Conservation (phyloP, 83 land plant genomes). For the Isoetes engelmannii region DNA sequence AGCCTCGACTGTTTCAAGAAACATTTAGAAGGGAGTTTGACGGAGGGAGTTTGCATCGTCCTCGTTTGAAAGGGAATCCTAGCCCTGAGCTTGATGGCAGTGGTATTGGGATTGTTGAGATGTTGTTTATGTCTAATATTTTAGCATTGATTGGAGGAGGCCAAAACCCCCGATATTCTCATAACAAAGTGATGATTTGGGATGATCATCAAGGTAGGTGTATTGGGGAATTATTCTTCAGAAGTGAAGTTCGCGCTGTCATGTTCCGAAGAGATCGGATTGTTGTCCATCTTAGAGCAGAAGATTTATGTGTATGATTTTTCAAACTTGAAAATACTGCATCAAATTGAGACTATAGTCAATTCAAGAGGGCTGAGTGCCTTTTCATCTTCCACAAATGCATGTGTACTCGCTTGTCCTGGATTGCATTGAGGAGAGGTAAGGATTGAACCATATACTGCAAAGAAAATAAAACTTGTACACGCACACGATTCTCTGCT, state of each 20-base stretch:
- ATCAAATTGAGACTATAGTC: slow-evolving; percentile 62
- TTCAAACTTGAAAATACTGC: slow-evolving; percentile 49
- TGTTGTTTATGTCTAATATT: slow-evolving; percentile 62
- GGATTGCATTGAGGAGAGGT: slow-evolving; percentile 71
- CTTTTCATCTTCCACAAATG: slow-evolving; percentile 48
- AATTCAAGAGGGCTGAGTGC: slow-evolving; percentile 72
- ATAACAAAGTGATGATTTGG: slow-evolving; percentile 75
- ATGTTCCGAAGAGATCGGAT: slow-evolving; percentile 53
- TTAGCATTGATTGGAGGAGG: slow-evolving; percentile 82
- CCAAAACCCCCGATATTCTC: slow-evolving; percentile 46
- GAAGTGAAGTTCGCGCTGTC: slow-evolving; percentile 56
- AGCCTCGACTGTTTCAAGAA: slow-evolving; percentile 43
- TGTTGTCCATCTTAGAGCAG: slow-evolving; percentile 59
- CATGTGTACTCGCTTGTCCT: slow-evolving; percentile 68
- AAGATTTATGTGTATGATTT: slow-evolving; percentile 66
- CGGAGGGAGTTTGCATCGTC: slow-evolving; percentile 2
- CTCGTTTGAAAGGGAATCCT: neutral
- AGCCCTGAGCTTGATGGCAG: slow-evolving; percentile 18
- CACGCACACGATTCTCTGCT: slow-evolving; percentile 68
- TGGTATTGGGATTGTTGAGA: slow-evolving; percentile 61
- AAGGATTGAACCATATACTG: slow-evolving; percentile 54
- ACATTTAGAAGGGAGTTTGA: slow-evolving; percentile 53
- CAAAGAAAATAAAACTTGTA: slow-evolving; percentile 48
- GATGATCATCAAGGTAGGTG: slow-evolving; percentile 57
- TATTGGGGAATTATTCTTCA: slow-evolving; percentile 66